Evolutionary conservation across 1,139 yeast species (phyloP).

Genomic region (Blastobotrys ciferrii): DNA sequence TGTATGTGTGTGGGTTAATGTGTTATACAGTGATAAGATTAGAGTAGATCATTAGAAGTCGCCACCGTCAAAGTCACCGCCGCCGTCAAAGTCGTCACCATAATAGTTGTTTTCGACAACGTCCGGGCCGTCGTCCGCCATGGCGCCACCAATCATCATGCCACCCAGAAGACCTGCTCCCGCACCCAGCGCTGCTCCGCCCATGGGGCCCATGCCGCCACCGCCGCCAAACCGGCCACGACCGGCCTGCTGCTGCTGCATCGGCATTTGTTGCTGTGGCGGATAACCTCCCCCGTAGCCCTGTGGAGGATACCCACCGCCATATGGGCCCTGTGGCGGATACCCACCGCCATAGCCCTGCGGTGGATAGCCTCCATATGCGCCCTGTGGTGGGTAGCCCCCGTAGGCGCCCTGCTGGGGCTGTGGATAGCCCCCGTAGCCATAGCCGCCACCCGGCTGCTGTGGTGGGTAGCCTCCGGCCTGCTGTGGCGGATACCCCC

Average conservation of each 20-base stretch:
- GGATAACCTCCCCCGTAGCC: slow-evolving; percentile 19
- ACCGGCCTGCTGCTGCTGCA: slow-evolving; percentile 31
- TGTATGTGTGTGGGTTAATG: no score
- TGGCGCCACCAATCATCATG: slow-evolving; percentile 51
- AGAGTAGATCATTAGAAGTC: slow-evolving; percentile 8
- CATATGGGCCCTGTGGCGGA: slow-evolving; percentile 22
- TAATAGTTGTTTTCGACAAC: slow-evolving; percentile 34
- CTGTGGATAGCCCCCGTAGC: slow-evolving; percentile 13
- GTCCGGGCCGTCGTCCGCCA: slow-evolving; percentile 30
- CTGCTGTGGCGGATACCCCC: slow-evolving; percentile 23
- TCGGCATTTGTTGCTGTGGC: slow-evolving; percentile 33
- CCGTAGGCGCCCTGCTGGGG: slow-evolving; percentile 18
- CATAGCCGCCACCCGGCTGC: slow-evolving; percentile 9
- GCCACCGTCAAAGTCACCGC: slow-evolving; percentile 24
- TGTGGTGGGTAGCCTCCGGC: slow-evolving; percentile 10
- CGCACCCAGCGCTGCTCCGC: slow-evolving; percentile 63
- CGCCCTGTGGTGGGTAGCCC: slow-evolving; percentile 24
- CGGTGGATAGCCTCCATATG: slow-evolving; percentile 23
- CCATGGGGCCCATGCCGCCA: slow-evolving; percentile 40
- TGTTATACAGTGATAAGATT: no score
- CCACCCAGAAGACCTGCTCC: slow-evolving; percentile 85
- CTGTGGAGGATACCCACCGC: slow-evolving; percentile 31
- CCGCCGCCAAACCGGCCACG: slow-evolving; percentile 25
- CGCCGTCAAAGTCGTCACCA: slow-evolving; percentile 27
- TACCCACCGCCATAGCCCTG: slow-evolving; percentile 22